Conservation (phyloP, 345 rosid species). For the Ailanthus altissimus region DNA sequence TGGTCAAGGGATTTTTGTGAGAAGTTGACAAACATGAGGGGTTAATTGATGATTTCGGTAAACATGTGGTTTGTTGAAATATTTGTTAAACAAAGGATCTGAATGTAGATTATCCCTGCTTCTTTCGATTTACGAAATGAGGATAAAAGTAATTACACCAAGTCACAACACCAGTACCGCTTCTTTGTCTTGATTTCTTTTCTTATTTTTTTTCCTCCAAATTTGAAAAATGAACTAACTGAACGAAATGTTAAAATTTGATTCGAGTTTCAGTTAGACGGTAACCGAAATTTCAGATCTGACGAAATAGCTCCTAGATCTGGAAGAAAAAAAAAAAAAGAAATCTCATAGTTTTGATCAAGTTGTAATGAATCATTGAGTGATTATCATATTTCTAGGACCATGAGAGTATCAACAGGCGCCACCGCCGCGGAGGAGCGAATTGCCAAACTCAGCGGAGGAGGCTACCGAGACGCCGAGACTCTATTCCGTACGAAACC, state of each 20-base stretch:
- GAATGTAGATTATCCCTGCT: no score
- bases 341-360: neutral
- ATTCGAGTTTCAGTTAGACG: neutral
- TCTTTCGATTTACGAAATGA: no score
- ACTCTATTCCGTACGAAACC: slow-evolving; percentile 76
- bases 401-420: slow-evolving; percentile 45
- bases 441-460: slow-evolving; percentile 41
- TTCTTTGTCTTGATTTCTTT: no score
- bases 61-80: no score
- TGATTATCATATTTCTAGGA: neutral
- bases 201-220: no score
- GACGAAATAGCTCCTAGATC: neutral
- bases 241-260: neutral
- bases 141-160: no score
- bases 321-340: neutral
- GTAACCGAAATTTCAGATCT: slow-evolving; percentile 11
- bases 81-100: no score
- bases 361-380: neutral
- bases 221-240: neutral
- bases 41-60: no score
- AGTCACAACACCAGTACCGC: no score
- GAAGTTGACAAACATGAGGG: no score
- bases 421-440: slow-evolving; percentile 40
- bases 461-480: slow-evolving; percentile 79
- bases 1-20: no score